These are phyloP conservation scores for Alternaria arborescens DNA, from an alignment of 2,329 filamentous ascomycete genomes.

Conservation along the genomic window DNA sequence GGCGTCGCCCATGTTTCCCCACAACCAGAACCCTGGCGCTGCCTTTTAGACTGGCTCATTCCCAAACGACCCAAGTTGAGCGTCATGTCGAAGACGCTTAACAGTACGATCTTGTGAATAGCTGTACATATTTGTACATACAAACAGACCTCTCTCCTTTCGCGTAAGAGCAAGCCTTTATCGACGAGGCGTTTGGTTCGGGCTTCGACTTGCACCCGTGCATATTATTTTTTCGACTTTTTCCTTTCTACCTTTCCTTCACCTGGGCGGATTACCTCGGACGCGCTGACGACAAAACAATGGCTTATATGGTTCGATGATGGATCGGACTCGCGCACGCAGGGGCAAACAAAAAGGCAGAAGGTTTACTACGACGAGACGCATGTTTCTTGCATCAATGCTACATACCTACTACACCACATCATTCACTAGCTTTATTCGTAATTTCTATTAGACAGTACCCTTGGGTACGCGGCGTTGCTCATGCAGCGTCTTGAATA, in stretches of 20 bases:
- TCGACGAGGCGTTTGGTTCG: not conserved
- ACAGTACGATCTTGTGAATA: not conserved
- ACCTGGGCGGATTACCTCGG: constrained; percentile 1
- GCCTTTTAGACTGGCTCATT: constrained; percentile 25
- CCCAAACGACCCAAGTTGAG: not conserved
- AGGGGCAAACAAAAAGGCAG: not conserved
- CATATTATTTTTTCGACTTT: not conserved
- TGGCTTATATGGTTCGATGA: constrained; percentile 2
- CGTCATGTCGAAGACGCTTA: not conserved
- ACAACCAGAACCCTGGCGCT: constrained; percentile 28
- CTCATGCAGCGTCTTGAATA: not conserved
- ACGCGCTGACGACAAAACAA: constrained; percentile 2
- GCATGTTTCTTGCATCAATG: not conserved
- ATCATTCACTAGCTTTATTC: constrained; percentile 1
- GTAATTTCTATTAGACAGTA: constrained; percentile 11
- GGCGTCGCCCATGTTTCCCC: constrained; percentile 32
- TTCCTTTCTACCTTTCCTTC: not conserved
- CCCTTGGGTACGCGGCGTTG: not conserved
- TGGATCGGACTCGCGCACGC: not conserved
- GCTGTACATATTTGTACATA: not conserved
- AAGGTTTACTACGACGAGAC: not conserved
- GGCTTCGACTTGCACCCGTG: no score
- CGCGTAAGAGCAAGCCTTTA: not conserved
- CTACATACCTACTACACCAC: not conserved
- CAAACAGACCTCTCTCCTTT: not conserved